phyloP scores from a whole-genome alignment of 2,329 filamentous ascomycete species.

The Alternaria solani region DNA sequence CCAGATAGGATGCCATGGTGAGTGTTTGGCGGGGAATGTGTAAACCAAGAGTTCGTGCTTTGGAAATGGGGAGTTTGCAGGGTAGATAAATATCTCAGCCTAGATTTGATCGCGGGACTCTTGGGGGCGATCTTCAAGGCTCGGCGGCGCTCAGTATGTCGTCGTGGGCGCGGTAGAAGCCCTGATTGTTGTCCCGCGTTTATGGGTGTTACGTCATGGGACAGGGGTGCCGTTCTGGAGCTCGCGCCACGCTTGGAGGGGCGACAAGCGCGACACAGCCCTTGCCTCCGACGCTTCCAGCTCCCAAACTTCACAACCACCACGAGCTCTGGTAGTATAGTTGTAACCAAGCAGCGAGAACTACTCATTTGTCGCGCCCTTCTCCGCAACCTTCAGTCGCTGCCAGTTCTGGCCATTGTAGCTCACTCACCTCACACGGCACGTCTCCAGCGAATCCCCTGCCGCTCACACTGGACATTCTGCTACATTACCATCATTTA shows the following conservation, averaged over 20 bases:
- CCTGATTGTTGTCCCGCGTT: slow-evolving; percentile 31
- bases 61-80: neutral
- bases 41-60: neutral
- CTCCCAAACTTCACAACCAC: neutral
- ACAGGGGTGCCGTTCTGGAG: slow-evolving; percentile 28
- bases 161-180: slow-evolving; percentile 30
- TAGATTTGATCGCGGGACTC: slow-evolving; percentile 11
- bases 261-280: neutral
- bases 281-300: neutral
- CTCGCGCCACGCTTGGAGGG: slow-evolving; percentile 18
- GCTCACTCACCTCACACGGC: neutral
- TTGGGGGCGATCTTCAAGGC: slow-evolving; percentile 21
- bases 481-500: neutral
- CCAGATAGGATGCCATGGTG: slow-evolving; percentile 43
- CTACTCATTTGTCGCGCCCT: neutral
- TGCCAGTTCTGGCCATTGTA: neutral
- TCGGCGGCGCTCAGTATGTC: slow-evolving; percentile 32
- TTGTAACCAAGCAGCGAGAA: neutral
- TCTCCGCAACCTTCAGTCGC: neutral
- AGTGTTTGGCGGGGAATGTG: neutral
- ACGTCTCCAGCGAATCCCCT: neutral
- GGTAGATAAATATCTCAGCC: neutral
- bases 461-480: neutral
- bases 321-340: neutral
- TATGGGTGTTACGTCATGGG: slow-evolving; percentile 37